Evolutionary conservation across 345 rosid genomes (phyloP), one percentile per base, ranked within the genome.

Genomic region (Iberis pinnata): DNA sequence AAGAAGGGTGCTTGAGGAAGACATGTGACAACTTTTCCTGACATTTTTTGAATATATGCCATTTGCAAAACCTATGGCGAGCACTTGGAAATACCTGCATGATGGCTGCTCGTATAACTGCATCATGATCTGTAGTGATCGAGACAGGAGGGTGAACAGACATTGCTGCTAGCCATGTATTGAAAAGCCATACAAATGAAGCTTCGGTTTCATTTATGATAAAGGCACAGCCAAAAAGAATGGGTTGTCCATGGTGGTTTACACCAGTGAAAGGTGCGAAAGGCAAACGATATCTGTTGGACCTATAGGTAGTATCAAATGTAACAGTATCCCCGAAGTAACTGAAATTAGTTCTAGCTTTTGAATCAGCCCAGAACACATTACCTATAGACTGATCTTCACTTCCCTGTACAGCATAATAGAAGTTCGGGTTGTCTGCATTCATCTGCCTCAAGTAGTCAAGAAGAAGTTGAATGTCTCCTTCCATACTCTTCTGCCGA

Each of bases 191-290:
- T 18, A 70, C 69, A 45, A 78, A 76, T 0, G 84, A 76, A 45
- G 78, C 75, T 67, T 81, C 84, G 16, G 77, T 57, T 37, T 81
- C 88, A 49, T 74, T 72, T 10, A 78, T 63, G 39, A 81, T 53
- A 48, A 81, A 70, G 33, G 82, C 84, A 58, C 84, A 81, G 16
- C 88, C 88, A 26, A 78, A 76, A 18, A 81, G 58, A 56, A 78
- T 53, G 27, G 84, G 80, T 25, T 81, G 88, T 6, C 84, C 88
- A 38, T 81, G 88, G 69, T 81, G 88, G 65, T 75, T 75, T 12
- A 71, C 76, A 8, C 75, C 78, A 40, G 73, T 75, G 70, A 75
- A 75, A 5, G 78, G 73, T 29, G 78, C 78, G 35, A 75, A 75
- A 18, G 76, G 78, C 36, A 75, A 39, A 43, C 78, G 73, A 31